Evolutionary conservation across 352 stramenopile species (phyloP), one percentile per base, ranked within the genome.

Genomic region (Aphanomyces stellatus): DNA sequence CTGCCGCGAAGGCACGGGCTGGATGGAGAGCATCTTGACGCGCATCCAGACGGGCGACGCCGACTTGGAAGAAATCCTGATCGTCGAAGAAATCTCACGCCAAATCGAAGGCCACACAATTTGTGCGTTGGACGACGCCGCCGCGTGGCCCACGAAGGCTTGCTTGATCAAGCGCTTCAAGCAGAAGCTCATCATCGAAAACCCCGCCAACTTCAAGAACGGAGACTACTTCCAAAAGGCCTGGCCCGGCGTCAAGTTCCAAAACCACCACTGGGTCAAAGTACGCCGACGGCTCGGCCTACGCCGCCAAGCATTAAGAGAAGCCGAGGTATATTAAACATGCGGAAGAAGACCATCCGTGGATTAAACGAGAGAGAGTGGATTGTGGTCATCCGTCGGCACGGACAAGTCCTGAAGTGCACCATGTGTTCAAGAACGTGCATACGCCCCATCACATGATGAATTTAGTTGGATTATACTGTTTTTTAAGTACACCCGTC

Each of bases 71-170:
- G 97, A 99, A 79, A 99, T 99, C 72, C 93, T 95, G 61, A 99
- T 99, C 97, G 87, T 99, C 7, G 96, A 99, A 81, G 97, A 99
- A 73, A 98, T 99, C 70, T 98, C 95, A 61, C 88, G 96, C 69
- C 94, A 99, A 77, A 99, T 99, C 66, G 97, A 99, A 79, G 96
- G 97, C 59, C 97, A 99, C 82, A 99, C 97, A 30, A 99, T 99
- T 78, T 99, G 97, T 80, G 97, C 97, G 30, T 76, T 99, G 13
- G 97, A 96, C 62, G 97, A 99, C 75, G 97, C 97, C 30, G 97
- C 97, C 24, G 97, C 97, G 25, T 99, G 97, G 97, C 97, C 97
- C n/a, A 94, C 99, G 41, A 96, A 99, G 80, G 97, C n/a, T n/a
- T n/a, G 97, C 71, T 79, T 99, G 56, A 97, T 99, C 71, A 82